phyloP scores from a whole-genome alignment of 2,329 filamentous ascomycete genomes.

The Colletotrichum lindemuthianum region DNA sequence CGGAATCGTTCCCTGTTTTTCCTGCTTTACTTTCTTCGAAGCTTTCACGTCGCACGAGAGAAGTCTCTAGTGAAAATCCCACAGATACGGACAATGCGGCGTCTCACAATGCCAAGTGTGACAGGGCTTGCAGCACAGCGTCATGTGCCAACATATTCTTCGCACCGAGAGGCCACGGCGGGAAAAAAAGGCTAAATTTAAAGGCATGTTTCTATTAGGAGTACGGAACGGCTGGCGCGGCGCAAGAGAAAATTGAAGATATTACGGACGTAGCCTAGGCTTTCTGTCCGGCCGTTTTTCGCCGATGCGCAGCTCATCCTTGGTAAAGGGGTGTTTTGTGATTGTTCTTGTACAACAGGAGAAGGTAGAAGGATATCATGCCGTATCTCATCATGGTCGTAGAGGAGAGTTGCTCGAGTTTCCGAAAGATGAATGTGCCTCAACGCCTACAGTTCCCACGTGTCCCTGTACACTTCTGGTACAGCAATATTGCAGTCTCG shows the following conservation, averaged over 20 bases:
- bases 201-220: conserved; percentile 27
- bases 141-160: not conserved
- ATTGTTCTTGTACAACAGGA: conserved; percentile 29
- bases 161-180: not conserved
- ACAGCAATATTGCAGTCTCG: conserved; percentile 23
- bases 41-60: conserved; percentile 14
- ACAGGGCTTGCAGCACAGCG: conserved; percentile 15
- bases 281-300: no score
- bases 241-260: not conserved
- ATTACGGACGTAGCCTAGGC: conserved; percentile 8
- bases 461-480: conserved; percentile 30
- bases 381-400: conserved; percentile 53
- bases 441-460: conserved; percentile 9
- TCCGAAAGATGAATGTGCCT: conserved; percentile 9
- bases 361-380: conserved; percentile 52
- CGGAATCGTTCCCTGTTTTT: not conserved
- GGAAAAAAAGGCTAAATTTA: conserved; percentile 19
- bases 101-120: conserved; percentile 1
- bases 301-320: not conserved
- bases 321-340: not conserved
- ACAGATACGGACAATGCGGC: conserved; percentile 10
- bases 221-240: conserved; percentile 27
- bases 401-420: conserved; percentile 44
- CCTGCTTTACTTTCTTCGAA: not conserved
- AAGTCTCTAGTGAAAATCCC: conserved; percentile 9